A percentile compares a stretch with the other conserved stretches of the same genome.
Evolutionary conservation across 2,329 filamentous ascomycete species (phyloP).

Genomic region (Penicillium sp.): DNA sequence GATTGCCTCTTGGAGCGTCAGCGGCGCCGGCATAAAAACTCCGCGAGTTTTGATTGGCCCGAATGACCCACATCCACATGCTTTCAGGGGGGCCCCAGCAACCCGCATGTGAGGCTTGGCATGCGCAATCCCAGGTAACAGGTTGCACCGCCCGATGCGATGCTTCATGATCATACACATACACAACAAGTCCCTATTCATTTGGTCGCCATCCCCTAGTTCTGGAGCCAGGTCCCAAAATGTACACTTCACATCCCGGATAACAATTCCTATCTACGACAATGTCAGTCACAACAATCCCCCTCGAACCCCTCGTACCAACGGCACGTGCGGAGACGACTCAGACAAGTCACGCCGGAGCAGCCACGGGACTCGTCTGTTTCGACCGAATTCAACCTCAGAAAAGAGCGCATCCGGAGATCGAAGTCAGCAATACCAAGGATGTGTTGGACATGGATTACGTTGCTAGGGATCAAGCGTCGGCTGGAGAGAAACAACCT

Average conservation of each 20-base stretch:
- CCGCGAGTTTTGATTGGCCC: neutral
- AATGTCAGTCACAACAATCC: constrained; percentile 10
- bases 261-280: constrained; percentile 1
- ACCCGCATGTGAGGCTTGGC: neutral
- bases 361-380: neutral
- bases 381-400: neutral
- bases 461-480: neutral
- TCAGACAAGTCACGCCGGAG: constrained; percentile 8
- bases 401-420: neutral
- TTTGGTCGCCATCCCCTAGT: neutral
- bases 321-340: constrained; percentile 8
- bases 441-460: neutral
- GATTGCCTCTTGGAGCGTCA: neutral
- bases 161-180: neutral
- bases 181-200: neutral
- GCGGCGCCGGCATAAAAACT: too few species aligned
- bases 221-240: neutral
- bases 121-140: neutral
- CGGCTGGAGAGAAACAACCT: constrained; percentile 13
- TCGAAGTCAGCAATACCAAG: neutral
- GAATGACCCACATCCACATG: neutral
- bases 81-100: neutral
- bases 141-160: neutral
- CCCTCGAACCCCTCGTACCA: constrained; percentile 7
- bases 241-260: neutral